phyloP scores from a whole-genome alignment of 495 filamentous ascomycete species.

The Annulohypoxylon moriforme region DNA sequence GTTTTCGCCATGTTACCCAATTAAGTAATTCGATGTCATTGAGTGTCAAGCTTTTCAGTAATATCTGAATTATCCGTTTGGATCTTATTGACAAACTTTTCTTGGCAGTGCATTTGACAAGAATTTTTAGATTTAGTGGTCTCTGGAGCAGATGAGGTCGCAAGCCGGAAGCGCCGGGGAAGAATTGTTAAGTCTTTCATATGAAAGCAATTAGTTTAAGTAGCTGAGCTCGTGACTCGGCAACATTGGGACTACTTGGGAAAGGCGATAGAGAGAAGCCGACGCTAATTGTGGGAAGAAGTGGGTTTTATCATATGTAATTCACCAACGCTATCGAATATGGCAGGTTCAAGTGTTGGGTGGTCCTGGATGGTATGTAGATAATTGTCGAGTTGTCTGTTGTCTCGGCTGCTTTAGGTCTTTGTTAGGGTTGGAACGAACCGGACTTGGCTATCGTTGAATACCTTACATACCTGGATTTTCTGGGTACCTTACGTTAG shows the following conservation, averaged over 20 bases:
- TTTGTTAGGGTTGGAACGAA: conserved; percentile 8
- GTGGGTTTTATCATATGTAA: conserved; percentile 18
- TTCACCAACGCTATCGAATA: conserved; percentile 17
- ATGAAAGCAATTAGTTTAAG: conserved; percentile 19
- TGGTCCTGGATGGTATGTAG: neutral
- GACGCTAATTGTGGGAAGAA: conserved; percentile 21
- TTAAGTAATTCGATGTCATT: conserved; percentile 35
- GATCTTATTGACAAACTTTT: conserved; percentile 1
- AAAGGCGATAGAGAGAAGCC: conserved; percentile 13
- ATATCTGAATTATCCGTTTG: conserved; percentile 13
- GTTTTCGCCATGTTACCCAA: conserved; percentile 33
- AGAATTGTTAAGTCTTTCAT: conserved; percentile 21
- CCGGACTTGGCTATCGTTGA: conserved; percentile 6
- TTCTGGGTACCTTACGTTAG: conserved; percentile 9
- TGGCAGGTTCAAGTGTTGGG: neutral
- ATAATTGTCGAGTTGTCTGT: conserved; percentile 6
- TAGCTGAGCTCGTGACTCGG: conserved; percentile 39
- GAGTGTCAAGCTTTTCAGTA: conserved; percentile 14
- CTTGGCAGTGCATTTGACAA: conserved; percentile 24
- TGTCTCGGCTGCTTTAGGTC: conserved; percentile 4
- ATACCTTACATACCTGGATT: conserved; percentile 16
- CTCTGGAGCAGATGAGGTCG: conserved; percentile 9
- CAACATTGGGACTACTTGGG: neutral
- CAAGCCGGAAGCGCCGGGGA: conserved; percentile 37
- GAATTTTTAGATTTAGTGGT: conserved; percentile 1